Evolutionary conservation across 495 filamentous ascomycete genomes (phyloP).

Genomic region (Penicillium bialowiezense): DNA sequence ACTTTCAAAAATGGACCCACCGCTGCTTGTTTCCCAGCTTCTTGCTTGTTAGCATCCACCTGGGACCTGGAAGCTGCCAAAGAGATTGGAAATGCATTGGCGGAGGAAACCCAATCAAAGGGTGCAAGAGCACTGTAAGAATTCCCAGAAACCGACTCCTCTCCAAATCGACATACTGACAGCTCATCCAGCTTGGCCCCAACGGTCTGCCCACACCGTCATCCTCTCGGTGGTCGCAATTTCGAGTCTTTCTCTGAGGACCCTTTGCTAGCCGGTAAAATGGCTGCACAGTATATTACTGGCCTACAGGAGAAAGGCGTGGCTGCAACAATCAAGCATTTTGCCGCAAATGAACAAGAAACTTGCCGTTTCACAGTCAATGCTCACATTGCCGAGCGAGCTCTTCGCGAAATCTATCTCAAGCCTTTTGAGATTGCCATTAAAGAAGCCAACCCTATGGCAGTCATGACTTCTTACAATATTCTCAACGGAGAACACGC

Average conservation of each 20-base stretch:
- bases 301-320: constrained; percentile 62
- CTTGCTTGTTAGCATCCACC: constrained; percentile 49
- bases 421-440: constrained; percentile 65
- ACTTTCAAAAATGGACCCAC: neutral
- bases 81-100: constrained; percentile 51
- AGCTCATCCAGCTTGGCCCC: constrained; percentile 58
- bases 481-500: constrained; percentile 64
- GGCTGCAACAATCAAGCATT: constrained; percentile 65
- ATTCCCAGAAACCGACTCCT: neutral
- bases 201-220: constrained; percentile 64
- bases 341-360: constrained; percentile 66
- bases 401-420: constrained; percentile 66
- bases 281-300: constrained; percentile 54
- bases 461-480: constrained; percentile 71
- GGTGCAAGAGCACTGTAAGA: constrained; percentile 30
- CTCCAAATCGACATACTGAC: neutral
- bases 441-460: constrained; percentile 50
- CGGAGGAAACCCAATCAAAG: constrained; percentile 55
- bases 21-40: constrained; percentile 36
- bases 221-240: constrained; percentile 63
- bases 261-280: constrained; percentile 58
- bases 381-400: constrained; percentile 54
- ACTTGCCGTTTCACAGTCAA: constrained; percentile 55
- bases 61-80: constrained; percentile 53
- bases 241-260: constrained; percentile 70